Evolutionary conservation across 306 rosid species (phyloP), one percentile per base, ranked within the genome.

Genomic region (Vicia sativa): DNA sequence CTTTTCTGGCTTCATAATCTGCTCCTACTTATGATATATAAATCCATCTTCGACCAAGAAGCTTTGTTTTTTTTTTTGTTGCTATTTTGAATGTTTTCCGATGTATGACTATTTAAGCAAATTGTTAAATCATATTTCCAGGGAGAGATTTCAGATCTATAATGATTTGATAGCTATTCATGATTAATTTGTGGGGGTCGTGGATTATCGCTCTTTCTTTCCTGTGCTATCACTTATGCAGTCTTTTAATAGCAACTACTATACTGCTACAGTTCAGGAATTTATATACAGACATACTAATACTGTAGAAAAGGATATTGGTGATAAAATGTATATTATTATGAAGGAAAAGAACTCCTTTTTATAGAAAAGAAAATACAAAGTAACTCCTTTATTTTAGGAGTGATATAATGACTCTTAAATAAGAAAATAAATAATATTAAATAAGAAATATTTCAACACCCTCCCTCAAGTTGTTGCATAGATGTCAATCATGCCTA

Each of bases 51-150:
- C 14, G 52, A 41, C 28, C 28, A 12, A 49, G 26, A 73, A 23
- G 62, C 68, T 67, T 62, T 68, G 68, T 54, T 67, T 21, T 66
- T 62, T 64, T 76, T 39, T 60, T 18, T 71, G 39, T 31, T 42
- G 10, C 53, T 49, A 64, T 43, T 35, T 21, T 72, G 16, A 56
- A 48, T 62, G 14, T 62, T 76, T 44, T 76, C 63, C 59, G 55
- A 26, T 67, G 37, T 67, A 26, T 52, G 13, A 42, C 41, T 18
- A 19, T 58, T 39, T 62, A 46, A 39, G 69, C 55, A 10, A 54
- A 21, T 72, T 54, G 11, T 50, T 53, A 29, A 62, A 53, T 48
- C 60, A n/a, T 65, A 31, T 68, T 60, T 48, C 37, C 45, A 50
- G 25, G 73, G 4, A 23, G 11, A 46, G 21, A 53, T 41, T 61